phyloP scores from a whole-genome alignment of 1,284 basidiomycete species.

The Entoloma clypeatum region DNA sequence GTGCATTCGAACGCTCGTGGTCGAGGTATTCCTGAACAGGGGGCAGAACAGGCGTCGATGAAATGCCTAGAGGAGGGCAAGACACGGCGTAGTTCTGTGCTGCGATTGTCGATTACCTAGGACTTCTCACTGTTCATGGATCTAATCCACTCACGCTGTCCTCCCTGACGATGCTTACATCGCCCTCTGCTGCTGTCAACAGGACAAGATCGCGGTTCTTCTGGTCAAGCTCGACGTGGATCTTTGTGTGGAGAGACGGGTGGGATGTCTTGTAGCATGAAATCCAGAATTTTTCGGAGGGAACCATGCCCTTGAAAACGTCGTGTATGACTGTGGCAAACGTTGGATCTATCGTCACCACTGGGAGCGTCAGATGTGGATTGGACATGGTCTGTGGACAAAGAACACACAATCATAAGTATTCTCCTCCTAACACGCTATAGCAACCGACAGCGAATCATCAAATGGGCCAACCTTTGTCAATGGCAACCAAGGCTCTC shows the following conservation, averaged over 20 bases:
- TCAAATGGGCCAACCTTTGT: too few relatives aligned
- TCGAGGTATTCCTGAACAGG: constrained; percentile 46
- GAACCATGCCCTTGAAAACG: constrained; percentile 50
- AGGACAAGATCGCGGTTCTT: constrained; percentile 44
- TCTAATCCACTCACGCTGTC: constrained; percentile 16
- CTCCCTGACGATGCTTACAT: constrained; percentile 33
- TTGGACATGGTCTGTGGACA: too few relatives aligned
- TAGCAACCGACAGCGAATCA: too few relatives aligned
- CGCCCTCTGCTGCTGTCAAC: constrained; percentile 36
- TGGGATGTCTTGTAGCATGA: constrained; percentile 60
- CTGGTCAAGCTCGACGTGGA: constrained; percentile 50
- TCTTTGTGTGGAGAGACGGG: constrained; percentile 58
- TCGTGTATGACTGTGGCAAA: constrained; percentile 57
- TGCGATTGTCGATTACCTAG: constrained; percentile 12
- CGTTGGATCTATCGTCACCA: constrained; percentile 60
- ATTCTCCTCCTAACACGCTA: too few relatives aligned
- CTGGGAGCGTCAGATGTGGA: constrained; percentile 47
- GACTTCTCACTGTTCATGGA: not conserved
- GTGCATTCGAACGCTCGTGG: constrained; percentile 37
- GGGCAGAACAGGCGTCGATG: constrained; percentile 40
- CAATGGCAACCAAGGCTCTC: too few relatives aligned
- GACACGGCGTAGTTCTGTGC: constrained; percentile 30
- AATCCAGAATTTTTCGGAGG: constrained; percentile 65
- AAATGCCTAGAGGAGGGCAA: constrained; percentile 37
- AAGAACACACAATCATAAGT: too few relatives aligned